Conservation (phyloP, 2,329 filamentous ascomycete genomes). For the Aotearoamyces nothofagi region DNA sequence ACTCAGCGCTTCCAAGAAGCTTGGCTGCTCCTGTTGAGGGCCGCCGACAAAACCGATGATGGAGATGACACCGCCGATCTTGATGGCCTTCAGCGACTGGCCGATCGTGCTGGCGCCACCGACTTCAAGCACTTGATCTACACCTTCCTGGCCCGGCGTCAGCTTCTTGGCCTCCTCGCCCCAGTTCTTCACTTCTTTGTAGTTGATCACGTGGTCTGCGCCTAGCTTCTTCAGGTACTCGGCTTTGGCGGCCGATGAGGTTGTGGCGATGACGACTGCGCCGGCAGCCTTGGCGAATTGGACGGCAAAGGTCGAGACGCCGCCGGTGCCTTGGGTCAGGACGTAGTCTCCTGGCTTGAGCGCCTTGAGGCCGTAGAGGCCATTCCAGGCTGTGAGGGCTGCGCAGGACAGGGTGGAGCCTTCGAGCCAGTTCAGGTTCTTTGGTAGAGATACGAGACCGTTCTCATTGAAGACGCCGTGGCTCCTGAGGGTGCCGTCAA, state of each 20-base stretch:
- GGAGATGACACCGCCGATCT: slow-evolving; percentile 25
- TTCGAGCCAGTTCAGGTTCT: slow-evolving; percentile 28
- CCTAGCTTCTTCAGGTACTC: slow-evolving; percentile 23
- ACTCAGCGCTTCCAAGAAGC: slow-evolving; percentile 17
- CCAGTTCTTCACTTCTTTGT: slow-evolving; percentile 24
- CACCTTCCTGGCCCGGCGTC: too few species aligned
- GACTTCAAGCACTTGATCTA: slow-evolving; percentile 29
- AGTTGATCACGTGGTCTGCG: slow-evolving; percentile 28
- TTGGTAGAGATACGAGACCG: slow-evolving; percentile 44
- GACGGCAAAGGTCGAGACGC: slow-evolving; percentile 23
- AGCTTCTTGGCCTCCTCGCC: slow-evolving; percentile 22
- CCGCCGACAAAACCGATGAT: slow-evolving; percentile 24
- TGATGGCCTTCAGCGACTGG: slow-evolving; percentile 24
- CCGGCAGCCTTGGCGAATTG: slow-evolving; percentile 26
- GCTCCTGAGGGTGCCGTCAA: slow-evolving; percentile 32
- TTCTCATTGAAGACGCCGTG: slow-evolving; percentile 34
- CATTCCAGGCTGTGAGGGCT: slow-evolving; percentile 41
- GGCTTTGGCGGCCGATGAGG: slow-evolving; percentile 22
- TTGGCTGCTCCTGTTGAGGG: slow-evolving; percentile 10
- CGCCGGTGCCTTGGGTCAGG: slow-evolving; percentile 27
- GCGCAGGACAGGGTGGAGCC: slow-evolving; percentile 35
- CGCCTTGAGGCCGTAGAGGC: slow-evolving; percentile 31
- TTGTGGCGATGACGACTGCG: slow-evolving; percentile 27
- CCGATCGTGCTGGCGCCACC: slow-evolving; percentile 24
- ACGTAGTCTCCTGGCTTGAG: slow-evolving; percentile 22